Base-by-base conservation (phyloP, 2,329 filamentous ascomycete species). In the Lasiodiplodia citricola region DNA sequence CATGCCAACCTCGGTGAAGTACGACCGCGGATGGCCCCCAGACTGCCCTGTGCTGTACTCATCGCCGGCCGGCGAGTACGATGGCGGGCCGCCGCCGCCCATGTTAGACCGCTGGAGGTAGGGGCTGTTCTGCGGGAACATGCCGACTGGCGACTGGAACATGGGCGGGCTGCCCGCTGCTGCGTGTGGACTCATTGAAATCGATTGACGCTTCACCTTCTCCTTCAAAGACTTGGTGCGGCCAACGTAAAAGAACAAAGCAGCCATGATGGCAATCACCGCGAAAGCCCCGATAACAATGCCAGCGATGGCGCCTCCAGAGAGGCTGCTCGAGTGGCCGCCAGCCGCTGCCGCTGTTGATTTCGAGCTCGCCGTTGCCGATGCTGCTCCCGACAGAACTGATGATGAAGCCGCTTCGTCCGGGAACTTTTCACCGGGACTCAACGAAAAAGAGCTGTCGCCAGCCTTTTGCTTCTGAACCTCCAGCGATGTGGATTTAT, bases 231-330 rank as follows among this genome's bases (percentile, higher is more conserved):
- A 62, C 37, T 63, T 68, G 66, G 63, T 75, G 25, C 82, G 81
- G 3, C 85, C 88, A 83, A 91, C 90, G 47, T 85, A 83, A 88
- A 90, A 94, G 73, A 90, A 84, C 4, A 90, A 81, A 0, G 89
- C 79, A 2, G 86, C 91, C 64, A 89, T 78, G 54, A 85, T 83
- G 7, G 89, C 81, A 4, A 94, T 83, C 55, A 92, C 77, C 25
- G 90, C 79, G 4, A 89, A 81, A 0, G 86, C 90, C 52, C 89
- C 90, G 54, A 89, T 83, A 80, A 87, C 92, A 79, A 92, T 83
- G 6, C 82, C 82, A 0, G 77, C 80, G 44, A 84, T 83, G 0
- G 78, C 81, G 8, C 81, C 81, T 28, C 74, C 73, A 2, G 78
- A 79, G 2, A 84, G 75, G 6, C 70, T 70, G 55, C 73, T 63